Conservation (phyloP, 164 flowering plant species). For the Dillenia suffruticosa region DNA sequence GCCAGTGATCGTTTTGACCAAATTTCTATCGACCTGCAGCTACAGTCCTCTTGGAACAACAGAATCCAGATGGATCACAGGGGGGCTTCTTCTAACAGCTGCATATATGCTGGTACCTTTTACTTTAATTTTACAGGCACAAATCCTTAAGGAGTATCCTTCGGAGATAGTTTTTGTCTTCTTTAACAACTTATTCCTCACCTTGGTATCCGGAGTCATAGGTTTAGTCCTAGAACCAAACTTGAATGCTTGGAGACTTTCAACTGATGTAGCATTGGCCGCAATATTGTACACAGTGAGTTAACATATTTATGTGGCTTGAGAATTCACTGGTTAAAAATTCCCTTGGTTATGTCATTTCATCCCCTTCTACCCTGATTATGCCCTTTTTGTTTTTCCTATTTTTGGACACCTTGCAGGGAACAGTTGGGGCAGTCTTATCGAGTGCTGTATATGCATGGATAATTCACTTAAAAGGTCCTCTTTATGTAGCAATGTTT, state of each 20-base stretch:
- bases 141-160: neutral
- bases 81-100: constrained; percentile 39
- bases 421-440: neutral
- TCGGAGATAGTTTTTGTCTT: too few species aligned
- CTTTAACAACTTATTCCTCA: too few species aligned
- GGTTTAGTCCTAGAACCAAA: too few species aligned
- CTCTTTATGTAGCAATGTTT: constrained; percentile 13
- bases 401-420: constrained; percentile 2
- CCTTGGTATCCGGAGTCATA: too few species aligned
- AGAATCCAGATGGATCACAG: constrained; percentile 42
- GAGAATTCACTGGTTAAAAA: too few species aligned
- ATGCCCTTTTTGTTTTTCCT: too few species aligned
- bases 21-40: constrained; percentile 5
- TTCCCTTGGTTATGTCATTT: too few species aligned
- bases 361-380: too few species aligned
- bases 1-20: constrained; percentile 19
- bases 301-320: too few species aligned
- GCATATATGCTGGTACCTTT: constrained; percentile 41
- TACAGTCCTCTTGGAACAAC: constrained; percentile 17
- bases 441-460: neutral
- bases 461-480: constrained; percentile 5
- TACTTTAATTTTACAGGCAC: constrained; percentile 62
- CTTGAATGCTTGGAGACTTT: too few species aligned
- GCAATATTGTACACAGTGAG: too few species aligned
- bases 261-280: too few species aligned